Evolutionary conservation across 2,329 filamentous ascomycete genomes (phyloP).

Genomic region (Diaporthe sp.): DNA sequence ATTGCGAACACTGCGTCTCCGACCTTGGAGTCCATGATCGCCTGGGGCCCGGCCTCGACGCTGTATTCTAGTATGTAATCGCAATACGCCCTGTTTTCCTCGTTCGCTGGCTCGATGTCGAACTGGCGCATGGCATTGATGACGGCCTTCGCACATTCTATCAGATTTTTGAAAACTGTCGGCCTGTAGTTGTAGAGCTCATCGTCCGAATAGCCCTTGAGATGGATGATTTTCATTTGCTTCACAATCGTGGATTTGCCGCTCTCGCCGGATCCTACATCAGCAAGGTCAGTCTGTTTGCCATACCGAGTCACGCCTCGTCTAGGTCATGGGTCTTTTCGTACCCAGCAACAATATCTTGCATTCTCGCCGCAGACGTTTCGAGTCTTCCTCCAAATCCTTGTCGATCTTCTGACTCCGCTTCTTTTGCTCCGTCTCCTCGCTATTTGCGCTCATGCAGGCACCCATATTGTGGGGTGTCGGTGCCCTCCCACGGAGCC

Average conservation of each 20-base stretch:
- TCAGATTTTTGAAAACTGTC: constrained; percentile 97
- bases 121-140: constrained; percentile 94
- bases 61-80: constrained; percentile 88
- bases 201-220: constrained; percentile 95
- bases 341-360: constrained; percentile 95
- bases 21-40: constrained; percentile 82
- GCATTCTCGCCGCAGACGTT: constrained; percentile 94
- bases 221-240: constrained; percentile 99
- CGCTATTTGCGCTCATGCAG: constrained; percentile 90
- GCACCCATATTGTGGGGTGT: constrained; percentile 77
- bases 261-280: constrained; percentile 93
- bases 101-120: constrained; percentile 79
- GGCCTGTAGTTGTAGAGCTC: constrained; percentile 94
- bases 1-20: constrained; percentile 85
- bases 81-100: constrained; percentile 78
- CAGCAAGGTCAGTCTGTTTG: constrained; percentile 8
- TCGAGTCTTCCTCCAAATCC: constrained; percentile 92
- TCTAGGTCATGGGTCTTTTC: constrained; percentile 42
- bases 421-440: constrained; percentile 94
- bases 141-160: constrained; percentile 95
- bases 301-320: background rate
- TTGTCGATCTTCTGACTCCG: constrained; percentile 96
- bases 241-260: constrained; percentile 99
- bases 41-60: constrained; percentile 89
- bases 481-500: constrained; percentile 33